These are phyloP conservation scores for Globisporangium apiculatum DNA, from an alignment of 352 stramenopile genomes.

Conservation along the genomic window DNA sequence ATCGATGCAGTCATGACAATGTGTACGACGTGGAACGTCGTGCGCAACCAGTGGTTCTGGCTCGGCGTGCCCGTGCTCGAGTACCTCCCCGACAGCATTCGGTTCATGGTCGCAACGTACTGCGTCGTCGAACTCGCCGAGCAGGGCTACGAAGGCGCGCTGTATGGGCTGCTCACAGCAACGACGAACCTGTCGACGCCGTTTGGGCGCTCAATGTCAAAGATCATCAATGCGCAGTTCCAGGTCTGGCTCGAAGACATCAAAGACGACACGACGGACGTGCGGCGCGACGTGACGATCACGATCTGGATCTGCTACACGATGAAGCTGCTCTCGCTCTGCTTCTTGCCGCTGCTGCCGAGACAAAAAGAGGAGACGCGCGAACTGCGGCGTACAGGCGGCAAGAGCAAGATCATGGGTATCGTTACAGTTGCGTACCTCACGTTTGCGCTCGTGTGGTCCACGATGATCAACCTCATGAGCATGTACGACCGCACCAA, in stretches of 20 bases:
- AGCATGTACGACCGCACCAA: constrained; percentile 49
- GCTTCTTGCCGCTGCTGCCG: constrained; percentile 42
- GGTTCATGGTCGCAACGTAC: constrained; percentile 54
- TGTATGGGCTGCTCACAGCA: constrained; percentile 47
- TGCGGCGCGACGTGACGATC: constrained; percentile 47
- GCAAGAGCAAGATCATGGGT: constrained; percentile 30
- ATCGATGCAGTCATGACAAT: constrained; percentile 49
- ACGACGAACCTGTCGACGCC: constrained; percentile 40
- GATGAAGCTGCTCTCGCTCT: constrained; percentile 45
- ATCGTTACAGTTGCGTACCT: constrained; percentile 30
- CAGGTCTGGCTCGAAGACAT: constrained; percentile 50
- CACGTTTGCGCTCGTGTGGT: constrained; percentile 30
- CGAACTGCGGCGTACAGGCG: constrained; percentile 26
- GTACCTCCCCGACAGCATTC: constrained; percentile 37
- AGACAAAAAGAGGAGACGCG: constrained; percentile 30
- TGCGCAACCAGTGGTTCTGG: constrained; percentile 60
- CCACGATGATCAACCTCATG: constrained; percentile 40
- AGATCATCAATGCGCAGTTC: constrained; percentile 48
- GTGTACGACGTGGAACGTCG: constrained; percentile 39
- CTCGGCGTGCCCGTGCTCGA: constrained; percentile 45
- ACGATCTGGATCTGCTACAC: constrained; percentile 46
- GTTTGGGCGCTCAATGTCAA: constrained; percentile 38
- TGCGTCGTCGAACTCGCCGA: constrained; percentile 53
- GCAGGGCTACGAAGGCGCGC: constrained; percentile 38
- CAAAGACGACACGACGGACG: constrained; percentile 28